Evolutionary conservation across 2,329 filamentous ascomycete genomes (phyloP), one percentile per base, ranked within the genome.

Genomic region (Claviceps sp.): DNA sequence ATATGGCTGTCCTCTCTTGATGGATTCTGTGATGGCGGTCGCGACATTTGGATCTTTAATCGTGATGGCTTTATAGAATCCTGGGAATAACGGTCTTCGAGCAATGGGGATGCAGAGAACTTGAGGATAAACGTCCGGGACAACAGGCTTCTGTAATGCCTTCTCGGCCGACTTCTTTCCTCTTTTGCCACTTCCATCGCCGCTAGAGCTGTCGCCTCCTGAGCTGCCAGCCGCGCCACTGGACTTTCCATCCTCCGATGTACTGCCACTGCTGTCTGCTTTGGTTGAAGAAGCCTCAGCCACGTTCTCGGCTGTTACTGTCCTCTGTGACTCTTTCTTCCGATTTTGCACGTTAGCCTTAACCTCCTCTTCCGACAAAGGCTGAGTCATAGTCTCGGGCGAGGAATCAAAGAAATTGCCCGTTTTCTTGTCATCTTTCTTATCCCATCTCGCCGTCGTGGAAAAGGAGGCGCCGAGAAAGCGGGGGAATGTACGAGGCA

Each of bases 21-120:
- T 88, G 77, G 95, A 93, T 64, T 98, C 94, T 53, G 90, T 86
- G 58, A 98, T 95, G 22, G 93, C 93, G 40, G 83, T 82, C 14
- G 90, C 86, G 38, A 98, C 93, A 60, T 93, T 86, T 17, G 86
- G 87, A 62, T 98, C 89, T 64, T 88, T 85, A 59, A 98, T 95
- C 3, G 91, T 98, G 59, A 98, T 93, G 9, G 93, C 91, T 70
- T 98, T 98, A 74, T 98, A 98, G 69, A 97, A 98, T 1, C 93
- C 93, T 1, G 93, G 93, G 69, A 97, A 98, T 13, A 98, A 73
- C 11, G 93, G 93, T 50, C 93, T 79, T 66, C 94, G 89, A 29
- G 88, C 86, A 61, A 98, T 96, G 7, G 93, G 93, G 52, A 98
- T 95, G 2, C 91, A 91, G 78, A 98, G 88, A 51, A 98, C 90